Evolutionary conservation across 1,284 basidiomycete genomes (phyloP), one percentile per base, ranked within the genome.

Genomic region (Singerocomus inundabilis): DNA sequence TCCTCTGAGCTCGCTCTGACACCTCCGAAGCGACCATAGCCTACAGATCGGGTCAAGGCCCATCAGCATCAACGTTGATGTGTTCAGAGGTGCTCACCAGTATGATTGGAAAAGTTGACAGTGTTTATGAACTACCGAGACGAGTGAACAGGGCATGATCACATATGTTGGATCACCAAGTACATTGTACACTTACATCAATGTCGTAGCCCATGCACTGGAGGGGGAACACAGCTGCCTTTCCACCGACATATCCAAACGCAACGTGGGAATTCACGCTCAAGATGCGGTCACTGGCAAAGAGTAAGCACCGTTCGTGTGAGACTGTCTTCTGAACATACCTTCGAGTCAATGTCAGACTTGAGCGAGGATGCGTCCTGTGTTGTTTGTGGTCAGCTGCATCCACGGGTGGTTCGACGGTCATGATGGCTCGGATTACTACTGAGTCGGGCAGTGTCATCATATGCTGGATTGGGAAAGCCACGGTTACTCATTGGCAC

Each of bases 191-290:
- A n/a, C 77, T 81, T 81, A 92, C 93, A 73, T 99, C 96, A 35
- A 98, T 94, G 58, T 99, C 94, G 72, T 91, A 98, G 24, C 94
- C 96, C 38, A 98, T 80, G 53, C 92, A 86, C 70, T 98, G 95
- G 13, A 98, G 78, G 0, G 96, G 95, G 64, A 99, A 98, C 0
- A 93, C 88, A 0, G 96, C 96, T 3, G 95, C 92, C 78, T 95
- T 94, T 61, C 81, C 81, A 61, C 95, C 95, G n/a, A 97, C 96
- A 66, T 96, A 98, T 49, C 96, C 96, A 57, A 87, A 93, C 2
- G 90, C 84, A 51, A 98, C 96, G 62, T 99, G 96, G 1, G 90
- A 93, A 66, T 98, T 96, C 41, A 98, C 82, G 66, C 87, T 88
- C 30, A 91, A 70, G n/a, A 91, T 75, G 37, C 85, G 73, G 32